phyloP scores from a whole-genome alignment of 768 basidiomycete species.

The Tephrocybe sp. region DNA sequence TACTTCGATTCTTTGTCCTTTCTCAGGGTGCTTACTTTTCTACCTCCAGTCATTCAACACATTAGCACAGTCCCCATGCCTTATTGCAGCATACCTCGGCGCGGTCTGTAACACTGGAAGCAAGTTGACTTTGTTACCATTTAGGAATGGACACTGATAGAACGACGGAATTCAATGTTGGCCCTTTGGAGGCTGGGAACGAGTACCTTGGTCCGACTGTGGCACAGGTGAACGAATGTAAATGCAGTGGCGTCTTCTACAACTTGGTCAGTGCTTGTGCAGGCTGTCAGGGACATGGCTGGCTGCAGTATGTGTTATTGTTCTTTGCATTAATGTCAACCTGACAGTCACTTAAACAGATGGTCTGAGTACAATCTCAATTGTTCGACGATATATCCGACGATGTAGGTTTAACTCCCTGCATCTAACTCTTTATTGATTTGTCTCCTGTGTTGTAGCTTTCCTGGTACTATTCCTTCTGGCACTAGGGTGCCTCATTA shows the following conservation, averaged over 20 bases:
- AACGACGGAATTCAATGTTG: constrained; percentile 30
- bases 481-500: constrained; percentile 45
- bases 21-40: not conserved
- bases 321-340: constrained; percentile 3
- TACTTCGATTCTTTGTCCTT: not conserved
- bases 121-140: constrained; percentile 17
- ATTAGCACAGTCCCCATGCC: constrained; percentile 40
- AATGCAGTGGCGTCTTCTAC: constrained; percentile 59
- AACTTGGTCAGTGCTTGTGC: constrained; percentile 58
- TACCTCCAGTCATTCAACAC: constrained; percentile 38
- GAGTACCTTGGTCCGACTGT: constrained; percentile 42
- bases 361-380: constrained; percentile 51
- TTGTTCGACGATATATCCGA: constrained; percentile 40
- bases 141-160: not conserved
- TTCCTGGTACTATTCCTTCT: constrained; percentile 35
- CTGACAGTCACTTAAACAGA: constrained; percentile 26
- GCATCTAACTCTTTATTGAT: not conserved
- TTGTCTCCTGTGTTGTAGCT: not conserved
- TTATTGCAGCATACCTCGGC: constrained; percentile 38
- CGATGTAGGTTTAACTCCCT: constrained; percentile 24
- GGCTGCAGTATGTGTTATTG: constrained; percentile 30
- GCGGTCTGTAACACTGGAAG: constrained; percentile 40
- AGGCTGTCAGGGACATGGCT: constrained; percentile 48
- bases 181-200: constrained; percentile 25
- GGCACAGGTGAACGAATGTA: constrained; percentile 38